Conservation (phyloP, 2,329 filamentous ascomycete species). For the Aspergillus fumigatiaffinis region DNA sequence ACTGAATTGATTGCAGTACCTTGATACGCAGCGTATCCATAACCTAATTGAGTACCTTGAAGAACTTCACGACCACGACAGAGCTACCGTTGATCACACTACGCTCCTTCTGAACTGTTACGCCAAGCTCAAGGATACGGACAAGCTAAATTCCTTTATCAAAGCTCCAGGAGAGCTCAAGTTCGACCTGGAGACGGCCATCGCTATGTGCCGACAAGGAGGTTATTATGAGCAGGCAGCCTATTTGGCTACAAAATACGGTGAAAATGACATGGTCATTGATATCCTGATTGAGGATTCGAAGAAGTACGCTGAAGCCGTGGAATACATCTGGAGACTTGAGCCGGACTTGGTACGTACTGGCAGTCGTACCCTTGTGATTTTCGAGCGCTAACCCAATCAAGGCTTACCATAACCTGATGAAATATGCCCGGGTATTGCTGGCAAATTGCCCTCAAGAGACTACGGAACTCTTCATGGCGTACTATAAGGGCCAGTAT, state of each 20-base stretch:
- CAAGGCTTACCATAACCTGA: constrained; percentile 79
- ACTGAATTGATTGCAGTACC: constrained; percentile 55
- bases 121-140: constrained; percentile 93
- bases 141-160: constrained; percentile 94
- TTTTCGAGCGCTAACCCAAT: constrained; percentile 27
- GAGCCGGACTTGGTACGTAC: constrained; percentile 68
- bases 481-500: constrained; percentile 89
- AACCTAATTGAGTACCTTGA: constrained; percentile 97
- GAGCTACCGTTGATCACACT: constrained; percentile 90
- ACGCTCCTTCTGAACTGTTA: constrained; percentile 95
- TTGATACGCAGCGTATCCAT: constrained; percentile 95
- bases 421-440: constrained; percentile 91
- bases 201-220: constrained; percentile 94
- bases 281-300: constrained; percentile 96
- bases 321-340: constrained; percentile 86
- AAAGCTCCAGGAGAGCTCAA: constrained; percentile 85
- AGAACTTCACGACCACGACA: constrained; percentile 89
- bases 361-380: background rate
- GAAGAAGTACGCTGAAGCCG: constrained; percentile 80
- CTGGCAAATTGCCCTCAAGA: constrained; percentile 80
- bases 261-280: constrained; percentile 88
- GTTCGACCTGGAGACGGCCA: constrained; percentile 95
- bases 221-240: constrained; percentile 96
- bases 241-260: constrained; percentile 89
- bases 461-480: constrained; percentile 83